Percentiles rank a stretch among this genome's conserved stretches.
These are phyloP conservation scores for Fusarium annulatum DNA, from an alignment of 2,329 filamentous ascomycete genomes.

Conservation along the genomic window DNA sequence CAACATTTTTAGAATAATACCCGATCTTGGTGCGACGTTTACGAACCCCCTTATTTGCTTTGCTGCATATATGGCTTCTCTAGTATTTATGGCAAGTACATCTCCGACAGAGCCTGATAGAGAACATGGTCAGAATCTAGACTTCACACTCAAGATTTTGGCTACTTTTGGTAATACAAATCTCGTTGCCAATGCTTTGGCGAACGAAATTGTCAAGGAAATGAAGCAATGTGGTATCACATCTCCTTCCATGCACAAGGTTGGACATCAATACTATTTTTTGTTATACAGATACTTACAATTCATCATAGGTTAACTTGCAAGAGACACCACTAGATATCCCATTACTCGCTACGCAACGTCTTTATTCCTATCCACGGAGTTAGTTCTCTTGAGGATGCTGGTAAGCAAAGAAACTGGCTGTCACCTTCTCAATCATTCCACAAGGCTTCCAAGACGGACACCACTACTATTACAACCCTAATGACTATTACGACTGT, in stretches of 20 bases:
- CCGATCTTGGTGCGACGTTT: conserved; percentile 2
- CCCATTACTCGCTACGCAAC: conserved; percentile 13
- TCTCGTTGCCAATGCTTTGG: background rate
- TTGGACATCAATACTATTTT: background rate
- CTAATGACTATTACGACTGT: background rate
- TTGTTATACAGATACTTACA: background rate
- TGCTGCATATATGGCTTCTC: conserved; percentile 15
- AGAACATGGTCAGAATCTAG: background rate
- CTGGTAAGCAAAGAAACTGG: background rate
- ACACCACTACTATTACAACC: background rate
- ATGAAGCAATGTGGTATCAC: conserved; percentile 7
- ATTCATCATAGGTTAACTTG: background rate
- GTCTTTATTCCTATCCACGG: background rate
- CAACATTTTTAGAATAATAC: conserved; percentile 18
- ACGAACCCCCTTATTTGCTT: conserved; percentile 19
- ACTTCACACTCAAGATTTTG: conserved; percentile 15
- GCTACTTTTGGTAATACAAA: background rate
- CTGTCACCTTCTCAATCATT: background rate
- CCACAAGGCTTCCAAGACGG: no score
- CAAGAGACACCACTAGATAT: background rate
- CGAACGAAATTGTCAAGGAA: conserved; percentile 12
- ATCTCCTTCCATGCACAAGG: conserved; percentile 5
- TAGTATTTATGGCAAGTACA: conserved; percentile 6
- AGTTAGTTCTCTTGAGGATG: background rate
- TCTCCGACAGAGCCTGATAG: background rate